These are phyloP conservation scores for Rosa lucieae DNA, from an alignment of 306 rosid species.

Conservation along the genomic window DNA sequence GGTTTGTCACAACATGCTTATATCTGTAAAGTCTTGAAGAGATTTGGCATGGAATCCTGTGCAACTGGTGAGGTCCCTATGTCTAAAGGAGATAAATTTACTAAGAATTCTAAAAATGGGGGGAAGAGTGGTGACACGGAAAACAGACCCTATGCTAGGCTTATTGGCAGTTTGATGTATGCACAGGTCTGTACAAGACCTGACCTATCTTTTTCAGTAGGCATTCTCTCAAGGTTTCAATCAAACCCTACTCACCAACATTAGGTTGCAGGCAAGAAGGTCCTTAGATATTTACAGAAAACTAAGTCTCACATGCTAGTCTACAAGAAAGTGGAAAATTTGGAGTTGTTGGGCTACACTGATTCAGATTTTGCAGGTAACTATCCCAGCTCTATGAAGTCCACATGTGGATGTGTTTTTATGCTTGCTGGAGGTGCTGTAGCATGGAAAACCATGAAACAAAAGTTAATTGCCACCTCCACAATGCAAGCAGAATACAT, in stretches of 20 bases:
- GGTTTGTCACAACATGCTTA: not conserved
- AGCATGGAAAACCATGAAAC: too few relatives aligned
- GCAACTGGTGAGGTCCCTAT: not conserved
- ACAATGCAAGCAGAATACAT: too few relatives aligned
- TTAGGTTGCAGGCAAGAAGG: not conserved
- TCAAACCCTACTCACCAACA: not conserved
- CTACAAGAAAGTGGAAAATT: too few relatives aligned
- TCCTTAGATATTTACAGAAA: not conserved
- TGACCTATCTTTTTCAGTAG: not conserved
- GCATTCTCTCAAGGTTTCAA: not conserved
- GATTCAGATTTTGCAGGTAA: too few relatives aligned
- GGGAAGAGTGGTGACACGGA: not conserved
- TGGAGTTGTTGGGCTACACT: too few relatives aligned
- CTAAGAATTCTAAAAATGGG: too few relatives aligned
- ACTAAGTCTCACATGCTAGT: not conserved
- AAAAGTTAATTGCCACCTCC: too few relatives aligned
- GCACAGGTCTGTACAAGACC: not conserved
- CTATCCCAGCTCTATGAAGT: too few relatives aligned
- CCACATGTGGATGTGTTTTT: too few relatives aligned
- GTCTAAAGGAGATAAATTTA: not conserved
- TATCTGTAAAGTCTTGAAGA: not conserved
- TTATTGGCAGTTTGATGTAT: not conserved
- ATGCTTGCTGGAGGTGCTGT: too few relatives aligned
- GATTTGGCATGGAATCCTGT: too few relatives aligned
- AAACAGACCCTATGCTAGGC: not conserved